phyloP scores from a whole-genome alignment of 495 filamentous ascomycete species.

The Friedmanniomyces endolithicus region DNA sequence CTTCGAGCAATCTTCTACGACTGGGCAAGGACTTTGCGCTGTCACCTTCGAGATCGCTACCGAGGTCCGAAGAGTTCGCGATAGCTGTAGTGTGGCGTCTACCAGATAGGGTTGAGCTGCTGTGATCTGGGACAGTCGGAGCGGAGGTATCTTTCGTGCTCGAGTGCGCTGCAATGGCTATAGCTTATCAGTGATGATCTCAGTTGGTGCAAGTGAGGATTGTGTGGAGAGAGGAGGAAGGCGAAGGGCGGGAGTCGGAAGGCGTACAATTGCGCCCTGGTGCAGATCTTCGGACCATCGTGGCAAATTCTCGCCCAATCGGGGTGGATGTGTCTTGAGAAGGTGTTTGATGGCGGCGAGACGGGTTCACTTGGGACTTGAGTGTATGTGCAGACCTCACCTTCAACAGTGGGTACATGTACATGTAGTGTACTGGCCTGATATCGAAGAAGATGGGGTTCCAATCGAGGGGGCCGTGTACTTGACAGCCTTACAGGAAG shows the following conservation, averaged over 20 bases:
- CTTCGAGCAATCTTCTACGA: constrained; percentile 8
- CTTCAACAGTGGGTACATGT: no score
- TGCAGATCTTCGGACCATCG: constrained; percentile 3
- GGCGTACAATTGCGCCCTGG: constrained; percentile 4
- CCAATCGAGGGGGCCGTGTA: neutral
- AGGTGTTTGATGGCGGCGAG: neutral
- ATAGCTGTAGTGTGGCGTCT: neutral
- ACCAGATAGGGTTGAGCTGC: neutral
- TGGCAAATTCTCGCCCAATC: neutral
- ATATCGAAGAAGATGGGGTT: neutral
- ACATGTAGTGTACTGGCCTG: neutral
- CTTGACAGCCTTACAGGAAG: neutral
- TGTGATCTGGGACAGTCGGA: neutral
- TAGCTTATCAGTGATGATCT: neutral
- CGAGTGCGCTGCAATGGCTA: neutral
- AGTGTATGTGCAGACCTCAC: neutral
- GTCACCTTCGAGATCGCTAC: constrained; percentile 8
- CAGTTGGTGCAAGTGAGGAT: neutral
- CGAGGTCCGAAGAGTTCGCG: neutral
- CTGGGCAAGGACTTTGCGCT: neutral
- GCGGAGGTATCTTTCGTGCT: neutral
- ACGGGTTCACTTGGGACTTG: neutral
- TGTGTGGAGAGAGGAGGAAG: no score
- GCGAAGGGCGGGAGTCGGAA: no score
- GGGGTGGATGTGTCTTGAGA: neutral